Conservation (phyloP, 345 rosid species). For the Salix purpurea region DNA sequence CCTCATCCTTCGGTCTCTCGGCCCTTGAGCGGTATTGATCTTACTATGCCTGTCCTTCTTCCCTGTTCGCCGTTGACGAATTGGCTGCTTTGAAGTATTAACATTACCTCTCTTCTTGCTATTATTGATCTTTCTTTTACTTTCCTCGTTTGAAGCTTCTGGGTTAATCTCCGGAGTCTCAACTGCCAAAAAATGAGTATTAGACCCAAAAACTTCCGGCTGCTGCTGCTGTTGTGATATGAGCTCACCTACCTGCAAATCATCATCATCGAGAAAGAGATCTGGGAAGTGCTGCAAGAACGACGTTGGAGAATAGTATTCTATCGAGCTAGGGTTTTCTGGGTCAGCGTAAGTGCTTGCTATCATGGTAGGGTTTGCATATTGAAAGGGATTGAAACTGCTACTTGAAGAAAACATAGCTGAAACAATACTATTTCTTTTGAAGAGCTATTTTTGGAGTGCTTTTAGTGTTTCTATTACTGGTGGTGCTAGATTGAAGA, state of each 20-base stretch:
- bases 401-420: conserved; percentile 20
- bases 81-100: conserved; percentile 15
- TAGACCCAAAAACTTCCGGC: conserved; percentile 14
- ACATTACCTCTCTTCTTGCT: conserved; percentile 17
- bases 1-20: conserved; percentile 29
- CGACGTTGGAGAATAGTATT: conserved; percentile 18
- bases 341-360: conserved; percentile 3
- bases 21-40: conserved; percentile 27
- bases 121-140: conserved; percentile 8
- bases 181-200: background rate
- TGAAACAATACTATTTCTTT: background rate
- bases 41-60: conserved; percentile 30
- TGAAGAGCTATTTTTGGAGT: background rate
- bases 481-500: background rate
- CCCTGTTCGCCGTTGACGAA: conserved; percentile 23
- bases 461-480: background rate
- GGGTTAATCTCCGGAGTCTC: conserved; percentile 11
- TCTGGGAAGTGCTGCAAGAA: conserved; percentile 24
- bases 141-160: conserved; percentile 13
- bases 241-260: conserved; percentile 18
- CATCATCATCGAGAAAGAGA: conserved; percentile 18
- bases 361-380: conserved; percentile 6
- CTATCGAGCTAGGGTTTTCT: conserved; percentile 16
- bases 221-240: conserved; percentile 5
- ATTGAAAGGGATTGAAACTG: conserved; percentile 14